Evolutionary conservation across 805 yeast species (phyloP), one percentile per base, ranked within the genome.

Genomic region (Metschnikowia lachancei): DNA sequence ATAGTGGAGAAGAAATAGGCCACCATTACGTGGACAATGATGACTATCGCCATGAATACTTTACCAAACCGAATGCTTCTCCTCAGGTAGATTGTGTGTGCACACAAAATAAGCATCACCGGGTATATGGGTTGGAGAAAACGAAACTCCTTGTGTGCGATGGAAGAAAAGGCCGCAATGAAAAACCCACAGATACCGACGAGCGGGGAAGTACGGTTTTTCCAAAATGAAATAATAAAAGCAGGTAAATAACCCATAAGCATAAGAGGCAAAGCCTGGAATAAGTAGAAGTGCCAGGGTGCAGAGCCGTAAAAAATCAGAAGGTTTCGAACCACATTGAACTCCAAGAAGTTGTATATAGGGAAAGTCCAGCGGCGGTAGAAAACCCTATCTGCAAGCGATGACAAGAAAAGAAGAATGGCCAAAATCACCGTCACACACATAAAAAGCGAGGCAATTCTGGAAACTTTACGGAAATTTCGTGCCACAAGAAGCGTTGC

Each of bases 41-140:
- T 31, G 10, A 60, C 36, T 7, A 71, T 18, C 3, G 36, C 28
- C 6, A 40, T 13, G 24, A 49, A 13, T 2, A n/a, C 14, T 34
- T 37, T 48, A n/a, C 33, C 32, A 26, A 18, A 30, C 35, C 19
- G 34, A 36, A 39, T 22, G 3, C n/a, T 13, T 30, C 37, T 26
- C 20, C 17, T 36, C 13, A 20, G 17, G 18, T 22, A 35, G n/a
- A 46, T 26, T 4, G 37, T 17, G 14, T 36, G 36, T 1, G 87
- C 75, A 0, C 83, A 63, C 18, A 81, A 61, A 1, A 80, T 45
- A 13, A 85, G 69, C 50, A 89, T 65, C 2, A 88, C 57, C 1
- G 99, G 97, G 66, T 87, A 82, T 43, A 94, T 60, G 1, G 95
- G 96, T 55, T 84, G 89, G 14, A 95, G 73, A 62, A 94, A 94